Evolutionary conservation across 2,329 filamentous ascomycete genomes (phyloP).

Genomic region (Diaporthe vaccinii): DNA sequence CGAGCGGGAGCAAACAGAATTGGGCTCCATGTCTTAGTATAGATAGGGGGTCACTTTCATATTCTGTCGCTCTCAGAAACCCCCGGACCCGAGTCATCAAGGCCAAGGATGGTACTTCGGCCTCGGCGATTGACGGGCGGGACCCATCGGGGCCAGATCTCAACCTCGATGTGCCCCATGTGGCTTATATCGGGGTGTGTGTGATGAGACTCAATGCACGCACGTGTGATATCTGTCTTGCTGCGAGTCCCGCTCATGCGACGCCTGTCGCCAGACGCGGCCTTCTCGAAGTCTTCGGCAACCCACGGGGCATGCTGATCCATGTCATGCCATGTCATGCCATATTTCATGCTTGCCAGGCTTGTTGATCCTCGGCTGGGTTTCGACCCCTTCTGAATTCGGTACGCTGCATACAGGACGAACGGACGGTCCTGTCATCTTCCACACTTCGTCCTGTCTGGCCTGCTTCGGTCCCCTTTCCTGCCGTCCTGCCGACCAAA

Average conservation of each 20-base stretch:
- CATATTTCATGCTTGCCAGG: conserved; percentile 30
- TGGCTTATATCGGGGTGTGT: conserved; percentile 9
- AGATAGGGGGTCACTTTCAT: background rate
- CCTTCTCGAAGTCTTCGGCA: conserved; percentile 27
- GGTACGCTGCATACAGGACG: conserved; percentile 13
- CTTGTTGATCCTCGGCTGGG: conserved; percentile 25
- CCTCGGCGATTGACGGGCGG: conserved; percentile 23
- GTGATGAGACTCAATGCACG: conserved; percentile 20
- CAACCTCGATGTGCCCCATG: conserved; percentile 10
- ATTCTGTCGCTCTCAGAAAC: background rate
- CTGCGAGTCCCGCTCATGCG: background rate
- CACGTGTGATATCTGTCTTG: background rate
- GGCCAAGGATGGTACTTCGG: conserved; percentile 11
- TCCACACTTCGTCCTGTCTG: background rate
- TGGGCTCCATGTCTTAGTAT: background rate
- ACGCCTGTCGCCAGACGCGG: conserved; percentile 8
- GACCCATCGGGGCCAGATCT: conserved; percentile 13
- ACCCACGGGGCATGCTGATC: background rate
- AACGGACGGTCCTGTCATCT: conserved; percentile 9
- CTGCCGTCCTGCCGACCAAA: background rate
- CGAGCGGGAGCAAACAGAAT: background rate
- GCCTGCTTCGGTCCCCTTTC: background rate
- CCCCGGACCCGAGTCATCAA: conserved; percentile 20
- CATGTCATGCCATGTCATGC: conserved; percentile 24
- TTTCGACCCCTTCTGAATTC: conserved; percentile 14